A percentile compares a stretch with the other conserved stretches of the same genome.
These are phyloP conservation scores for Gymnopus androsaceus DNA, from an alignment of 1,284 basidiomycete species.

Conservation along the genomic window DNA sequence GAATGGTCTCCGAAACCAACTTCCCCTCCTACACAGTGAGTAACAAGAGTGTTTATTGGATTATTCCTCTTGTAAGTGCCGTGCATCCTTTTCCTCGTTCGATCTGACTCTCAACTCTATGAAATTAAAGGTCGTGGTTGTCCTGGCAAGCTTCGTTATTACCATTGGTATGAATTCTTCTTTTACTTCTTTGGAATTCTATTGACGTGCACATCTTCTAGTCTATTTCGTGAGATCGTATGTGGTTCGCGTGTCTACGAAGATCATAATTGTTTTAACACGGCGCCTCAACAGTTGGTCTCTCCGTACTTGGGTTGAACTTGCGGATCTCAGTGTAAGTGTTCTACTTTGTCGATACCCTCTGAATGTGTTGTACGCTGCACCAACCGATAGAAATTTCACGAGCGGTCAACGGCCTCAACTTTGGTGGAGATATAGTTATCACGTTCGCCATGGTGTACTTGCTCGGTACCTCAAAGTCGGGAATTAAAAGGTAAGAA, in stretches of 20 bases:
- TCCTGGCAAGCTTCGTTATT: slow-evolving; percentile 4
- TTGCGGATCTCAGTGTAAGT: slow-evolving; percentile 9
- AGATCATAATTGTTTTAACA: no score
- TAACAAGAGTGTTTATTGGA: slow-evolving; percentile 8
- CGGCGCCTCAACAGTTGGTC: slow-evolving; percentile 9
- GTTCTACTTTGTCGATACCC: not conserved
- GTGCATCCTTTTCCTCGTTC: not conserved
- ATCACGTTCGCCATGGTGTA: slow-evolving; percentile 13
- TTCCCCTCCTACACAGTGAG: slow-evolving; percentile 10
- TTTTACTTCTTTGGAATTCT: not conserved
- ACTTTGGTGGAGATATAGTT: slow-evolving; percentile 12
- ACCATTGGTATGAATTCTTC: slow-evolving; percentile 2
- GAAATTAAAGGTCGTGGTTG: no score
- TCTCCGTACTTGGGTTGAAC: slow-evolving; percentile 1
- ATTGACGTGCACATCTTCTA: not conserved
- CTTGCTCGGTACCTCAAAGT: slow-evolving; percentile 12
- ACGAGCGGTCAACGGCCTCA: slow-evolving; percentile 11
- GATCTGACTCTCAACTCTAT: not conserved
- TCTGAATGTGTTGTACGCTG: no score
- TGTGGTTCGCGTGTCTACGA: no score
- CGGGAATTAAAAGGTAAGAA: slow-evolving; percentile 14
- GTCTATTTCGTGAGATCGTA: slow-evolving; percentile 13
- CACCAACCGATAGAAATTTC: slow-evolving; percentile 2
- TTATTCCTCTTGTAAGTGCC: slow-evolving; percentile 5
- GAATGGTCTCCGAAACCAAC: no score